Conservation (phyloP, 768 basidiomycete genomes). For the Lyophyllum semitale region DNA sequence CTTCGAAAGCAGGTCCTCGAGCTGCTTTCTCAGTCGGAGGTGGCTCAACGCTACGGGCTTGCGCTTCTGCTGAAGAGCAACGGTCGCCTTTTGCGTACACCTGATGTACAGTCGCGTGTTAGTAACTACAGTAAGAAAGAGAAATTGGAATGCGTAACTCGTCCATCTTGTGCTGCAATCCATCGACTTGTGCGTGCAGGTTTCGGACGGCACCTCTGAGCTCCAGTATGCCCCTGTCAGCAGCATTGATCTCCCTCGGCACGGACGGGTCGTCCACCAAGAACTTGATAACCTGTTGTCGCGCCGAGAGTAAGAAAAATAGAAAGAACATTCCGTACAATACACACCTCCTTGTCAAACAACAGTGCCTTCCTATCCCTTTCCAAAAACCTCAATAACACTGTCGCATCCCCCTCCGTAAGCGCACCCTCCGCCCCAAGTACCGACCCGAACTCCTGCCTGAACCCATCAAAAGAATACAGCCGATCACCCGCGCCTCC, state of each 20-base stretch:
- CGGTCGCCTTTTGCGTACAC: slow-evolving; percentile 63
- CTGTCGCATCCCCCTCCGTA: slow-evolving; percentile 63
- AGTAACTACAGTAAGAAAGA: not conserved
- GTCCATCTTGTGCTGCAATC: slow-evolving; percentile 69
- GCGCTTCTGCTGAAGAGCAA: slow-evolving; percentile 66
- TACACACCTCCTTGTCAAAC: slow-evolving; percentile 64
- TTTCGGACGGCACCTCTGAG: slow-evolving; percentile 71
- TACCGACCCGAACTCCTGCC: slow-evolving; percentile 52
- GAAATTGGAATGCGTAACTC: slow-evolving; percentile 47
- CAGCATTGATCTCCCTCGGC: slow-evolving; percentile 61
- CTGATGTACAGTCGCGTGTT: slow-evolving; percentile 37
- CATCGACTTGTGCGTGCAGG: slow-evolving; percentile 68
- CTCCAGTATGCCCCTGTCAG: slow-evolving; percentile 83
- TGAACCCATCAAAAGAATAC: slow-evolving; percentile 64
- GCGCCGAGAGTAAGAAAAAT: not conserved
- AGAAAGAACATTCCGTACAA: not conserved
- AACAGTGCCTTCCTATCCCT: slow-evolving; percentile 71
- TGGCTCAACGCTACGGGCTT: slow-evolving; percentile 75
- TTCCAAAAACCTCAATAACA: slow-evolving; percentile 77
- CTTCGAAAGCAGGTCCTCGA: slow-evolving; percentile 77
- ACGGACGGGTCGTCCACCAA: slow-evolving; percentile 37
- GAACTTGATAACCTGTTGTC: slow-evolving; percentile 81
- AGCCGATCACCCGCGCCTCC: slow-evolving; percentile 59
- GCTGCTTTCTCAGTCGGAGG: slow-evolving; percentile 78
- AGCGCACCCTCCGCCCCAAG: slow-evolving; percentile 35